phyloP scores from a whole-genome alignment of 2,329 filamentous ascomycete species.

The Anthostomella pinea region DNA sequence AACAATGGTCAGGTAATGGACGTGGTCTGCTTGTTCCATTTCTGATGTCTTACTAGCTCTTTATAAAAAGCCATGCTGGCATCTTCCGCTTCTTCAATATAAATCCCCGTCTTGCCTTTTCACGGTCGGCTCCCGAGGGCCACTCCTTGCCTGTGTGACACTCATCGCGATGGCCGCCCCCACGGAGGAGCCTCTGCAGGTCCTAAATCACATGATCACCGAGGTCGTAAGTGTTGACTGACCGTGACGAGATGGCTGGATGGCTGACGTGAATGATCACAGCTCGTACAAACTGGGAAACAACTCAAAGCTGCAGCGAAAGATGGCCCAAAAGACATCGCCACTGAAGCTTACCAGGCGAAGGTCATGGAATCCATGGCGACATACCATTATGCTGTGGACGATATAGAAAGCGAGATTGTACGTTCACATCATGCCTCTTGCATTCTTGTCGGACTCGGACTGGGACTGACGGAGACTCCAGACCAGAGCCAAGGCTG shows the following conservation, averaged over 20 bases:
- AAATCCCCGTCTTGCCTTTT: too few species aligned
- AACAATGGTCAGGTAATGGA: too few species aligned
- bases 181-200: constrained; percentile 41
- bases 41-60: too few species aligned
- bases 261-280: constrained; percentile 13
- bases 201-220: constrained; percentile 53
- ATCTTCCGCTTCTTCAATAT: too few species aligned
- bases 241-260: background rate
- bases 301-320: constrained; percentile 48
- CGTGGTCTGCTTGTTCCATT: too few species aligned
- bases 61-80: too few species aligned
- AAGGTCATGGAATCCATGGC: constrained; percentile 47
- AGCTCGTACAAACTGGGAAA: constrained; percentile 60
- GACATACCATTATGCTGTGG: constrained; percentile 51
- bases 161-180: constrained; percentile 34
- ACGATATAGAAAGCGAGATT: constrained; percentile 57
- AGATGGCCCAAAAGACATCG: constrained; percentile 42
- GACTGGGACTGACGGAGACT: constrained; percentile 8
- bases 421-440: constrained; percentile 31
- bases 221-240: constrained; percentile 45
- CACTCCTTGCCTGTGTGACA: too few species aligned
- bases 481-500: constrained; percentile 52
- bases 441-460: background rate
- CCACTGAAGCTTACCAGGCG: constrained; percentile 33
- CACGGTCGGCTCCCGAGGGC: too few species aligned